phyloP scores from a whole-genome alignment of 768 basidiomycete genomes.

The Favolaschia claudopus region DNA sequence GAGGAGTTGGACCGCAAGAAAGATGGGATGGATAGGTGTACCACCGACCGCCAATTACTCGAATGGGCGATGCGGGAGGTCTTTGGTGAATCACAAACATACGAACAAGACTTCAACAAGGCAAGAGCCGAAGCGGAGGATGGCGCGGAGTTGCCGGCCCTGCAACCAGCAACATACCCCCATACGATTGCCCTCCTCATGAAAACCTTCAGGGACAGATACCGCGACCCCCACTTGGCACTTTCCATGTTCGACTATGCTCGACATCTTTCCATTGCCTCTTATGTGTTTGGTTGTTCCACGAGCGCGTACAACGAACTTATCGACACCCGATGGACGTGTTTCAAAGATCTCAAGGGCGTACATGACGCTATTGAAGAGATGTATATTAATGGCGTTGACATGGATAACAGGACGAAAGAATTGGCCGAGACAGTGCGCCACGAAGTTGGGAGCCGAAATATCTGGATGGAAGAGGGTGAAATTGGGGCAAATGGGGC shows the following conservation, averaged over 20 bases:
- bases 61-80: slow-evolving; percentile 77
- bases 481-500: slow-evolving; percentile 57
- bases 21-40: slow-evolving; percentile 75
- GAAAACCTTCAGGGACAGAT: slow-evolving; percentile 78
- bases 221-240: slow-evolving; percentile 80
- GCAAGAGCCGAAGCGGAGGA: slow-evolving; percentile 41
- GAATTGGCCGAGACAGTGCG: slow-evolving; percentile 68
- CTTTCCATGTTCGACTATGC: slow-evolving; percentile 86
- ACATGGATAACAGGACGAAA: slow-evolving; percentile 65
- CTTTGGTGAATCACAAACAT: slow-evolving; percentile 64
- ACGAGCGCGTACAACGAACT: slow-evolving; percentile 90
- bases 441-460: slow-evolving; percentile 64
- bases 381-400: slow-evolving; percentile 84
- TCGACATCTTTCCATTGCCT: slow-evolving; percentile 73
- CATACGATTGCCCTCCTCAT: slow-evolving; percentile 81
- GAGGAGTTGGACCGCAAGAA: slow-evolving; percentile 72
- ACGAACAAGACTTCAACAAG: slow-evolving; percentile 54
- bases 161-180: slow-evolving; percentile 75
- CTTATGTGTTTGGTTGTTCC: slow-evolving; percentile 91
- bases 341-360: slow-evolving; percentile 82
- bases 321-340: slow-evolving; percentile 83
- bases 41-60: slow-evolving; percentile 73
- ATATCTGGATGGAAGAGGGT: slow-evolving; percentile 58
- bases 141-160: slow-evolving; percentile 38
- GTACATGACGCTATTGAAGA: slow-evolving; percentile 78